Evolutionary conservation across 176 grass and related monocot species (phyloP).

Genomic region (Zoysia japonica): DNA sequence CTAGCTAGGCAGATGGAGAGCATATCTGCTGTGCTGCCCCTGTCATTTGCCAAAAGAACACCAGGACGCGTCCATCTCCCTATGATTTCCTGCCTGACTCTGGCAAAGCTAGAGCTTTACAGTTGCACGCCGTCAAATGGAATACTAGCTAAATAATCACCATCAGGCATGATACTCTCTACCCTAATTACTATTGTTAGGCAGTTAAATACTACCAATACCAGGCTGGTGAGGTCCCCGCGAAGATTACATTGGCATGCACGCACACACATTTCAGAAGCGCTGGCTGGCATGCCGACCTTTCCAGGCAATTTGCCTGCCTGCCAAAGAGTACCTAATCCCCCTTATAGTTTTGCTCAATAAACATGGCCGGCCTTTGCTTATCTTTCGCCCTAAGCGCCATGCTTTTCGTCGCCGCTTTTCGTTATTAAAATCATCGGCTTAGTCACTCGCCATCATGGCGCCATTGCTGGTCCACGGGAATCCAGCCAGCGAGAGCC

Average conservation of each 20-base stretch:
- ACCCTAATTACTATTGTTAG: background rate
- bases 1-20: background rate
- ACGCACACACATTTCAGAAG: constrained; percentile 6
- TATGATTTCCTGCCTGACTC: constrained; percentile 44
- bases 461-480: constrained; percentile 43
- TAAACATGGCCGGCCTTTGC: constrained; percentile 44
- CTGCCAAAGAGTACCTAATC: constrained; percentile 38
- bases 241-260: background rate
- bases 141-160: background rate
- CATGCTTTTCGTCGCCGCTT: constrained; percentile 40
- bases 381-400: constrained; percentile 43
- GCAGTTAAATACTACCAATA: constrained; percentile 27
- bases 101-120: constrained; percentile 18
- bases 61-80: constrained; percentile 34
- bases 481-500: constrained; percentile 47
- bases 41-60: constrained; percentile 35
- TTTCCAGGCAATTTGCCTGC: constrained; percentile 55
- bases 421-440: constrained; percentile 40
- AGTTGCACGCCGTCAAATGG: constrained; percentile 17
- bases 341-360: constrained; percentile 14
- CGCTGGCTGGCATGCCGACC: constrained; percentile 42
- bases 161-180: background rate
- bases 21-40: constrained; percentile 19
- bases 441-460: constrained; percentile 60
- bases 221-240: constrained; percentile 25